A percentile compares a stretch with the other conserved stretches of the same genome.
phyloP scores from a whole-genome alignment of 495 filamentous ascomycete genomes.

The Cercophora newfieldiana region DNA sequence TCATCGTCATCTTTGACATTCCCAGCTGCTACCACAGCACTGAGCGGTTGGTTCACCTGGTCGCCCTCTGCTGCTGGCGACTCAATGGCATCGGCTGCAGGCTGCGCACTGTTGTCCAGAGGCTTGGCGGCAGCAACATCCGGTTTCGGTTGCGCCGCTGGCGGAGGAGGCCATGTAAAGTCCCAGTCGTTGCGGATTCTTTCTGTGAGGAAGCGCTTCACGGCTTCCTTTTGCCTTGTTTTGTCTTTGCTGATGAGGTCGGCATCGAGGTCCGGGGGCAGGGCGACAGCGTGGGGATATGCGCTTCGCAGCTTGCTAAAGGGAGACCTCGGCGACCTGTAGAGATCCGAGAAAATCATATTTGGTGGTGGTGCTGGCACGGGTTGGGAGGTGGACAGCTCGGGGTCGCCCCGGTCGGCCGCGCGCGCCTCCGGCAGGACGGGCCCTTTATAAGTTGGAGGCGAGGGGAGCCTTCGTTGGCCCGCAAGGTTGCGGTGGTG shows the following conservation, averaged over 20 bases:
- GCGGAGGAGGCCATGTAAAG: slow-evolving; percentile 43
- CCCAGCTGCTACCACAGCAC: background rate
- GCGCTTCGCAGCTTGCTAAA: slow-evolving; percentile 44
- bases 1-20: slow-evolving; percentile 17
- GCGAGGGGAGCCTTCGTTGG: slow-evolving; percentile 18
- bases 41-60: background rate
- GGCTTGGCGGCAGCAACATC: background rate
- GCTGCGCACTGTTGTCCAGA: background rate
- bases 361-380: slow-evolving; percentile 18
- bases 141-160: background rate
- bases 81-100: background rate
- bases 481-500: background rate
- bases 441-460: slow-evolving; percentile 29
- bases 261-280: slow-evolving; percentile 45
- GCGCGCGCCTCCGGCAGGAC: slow-evolving; percentile 21
- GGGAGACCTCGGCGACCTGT: slow-evolving; percentile 39
- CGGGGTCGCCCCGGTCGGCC: slow-evolving; percentile 25
- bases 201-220: slow-evolving; percentile 51
- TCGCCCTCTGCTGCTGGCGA: background rate
- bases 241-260: slow-evolving; percentile 58
- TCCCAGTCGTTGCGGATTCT: slow-evolving; percentile 62
- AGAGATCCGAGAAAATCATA: slow-evolving; percentile 43
- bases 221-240: slow-evolving; percentile 53
- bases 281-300: slow-evolving; percentile 27
- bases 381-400: background rate